A percentile compares a stretch with the other conserved stretches of the same genome.
phyloP scores from a whole-genome alignment of 805 yeast species.

The Cyberlindnera suaveolens region DNA sequence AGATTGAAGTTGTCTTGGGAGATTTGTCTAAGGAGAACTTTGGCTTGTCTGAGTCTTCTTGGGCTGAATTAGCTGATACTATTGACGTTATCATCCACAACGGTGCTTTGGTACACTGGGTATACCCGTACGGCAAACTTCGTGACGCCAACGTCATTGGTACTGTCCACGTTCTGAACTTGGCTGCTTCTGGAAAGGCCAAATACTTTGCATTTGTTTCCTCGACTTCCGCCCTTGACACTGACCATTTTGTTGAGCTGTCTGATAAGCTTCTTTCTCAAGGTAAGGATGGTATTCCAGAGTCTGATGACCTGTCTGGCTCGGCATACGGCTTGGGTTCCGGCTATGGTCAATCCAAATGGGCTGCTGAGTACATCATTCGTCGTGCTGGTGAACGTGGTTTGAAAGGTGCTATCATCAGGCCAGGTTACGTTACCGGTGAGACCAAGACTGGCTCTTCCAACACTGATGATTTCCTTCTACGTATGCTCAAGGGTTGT shows the following conservation, averaged over 20 bases:
- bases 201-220: conserved; percentile 89
- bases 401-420: conserved; percentile 76
- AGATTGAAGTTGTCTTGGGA: conserved; percentile 73
- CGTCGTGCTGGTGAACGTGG: conserved; percentile 88
- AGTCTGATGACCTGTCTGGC: conserved; percentile 77
- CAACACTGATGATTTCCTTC: conserved; percentile 93
- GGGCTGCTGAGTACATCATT: conserved; percentile 92
- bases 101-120: conserved; percentile 99
- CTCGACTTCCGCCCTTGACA: conserved; percentile 89
- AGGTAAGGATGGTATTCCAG: conserved; percentile 71
- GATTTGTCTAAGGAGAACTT: conserved; percentile 69
- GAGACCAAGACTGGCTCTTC: conserved; percentile 78
- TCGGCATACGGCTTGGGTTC: conserved; percentile 77
- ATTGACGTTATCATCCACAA: conserved; percentile 88
- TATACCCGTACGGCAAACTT: conserved; percentile 83
- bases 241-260: conserved; percentile 68
- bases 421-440: conserved; percentile 97
- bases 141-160: conserved; percentile 92
- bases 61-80: conserved; percentile 49
- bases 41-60: conserved; percentile 54
- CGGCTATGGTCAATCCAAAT: conserved; percentile 96
- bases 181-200: conserved; percentile 71
- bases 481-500: conserved; percentile 93
- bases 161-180: conserved; percentile 73
- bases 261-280: conserved; percentile 63